phyloP scores from a whole-genome alignment of 1,139 yeast genomes.

The Yamadazyma atlantica region DNA sequence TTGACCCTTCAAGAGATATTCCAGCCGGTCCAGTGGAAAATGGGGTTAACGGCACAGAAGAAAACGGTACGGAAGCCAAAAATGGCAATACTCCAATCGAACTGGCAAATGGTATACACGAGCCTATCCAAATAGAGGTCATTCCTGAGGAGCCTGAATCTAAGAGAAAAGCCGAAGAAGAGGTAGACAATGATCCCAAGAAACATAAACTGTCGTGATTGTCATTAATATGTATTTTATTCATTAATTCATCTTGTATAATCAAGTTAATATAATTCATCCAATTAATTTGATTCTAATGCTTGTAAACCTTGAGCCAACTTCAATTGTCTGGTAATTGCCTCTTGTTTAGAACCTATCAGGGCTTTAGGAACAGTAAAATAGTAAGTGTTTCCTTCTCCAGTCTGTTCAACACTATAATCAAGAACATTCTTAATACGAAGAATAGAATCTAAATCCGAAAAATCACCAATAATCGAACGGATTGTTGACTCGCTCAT shows the following conservation, averaged over 20 bases:
- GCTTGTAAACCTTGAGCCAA: not conserved
- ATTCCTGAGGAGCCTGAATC: not conserved
- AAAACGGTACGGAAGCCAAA: not conserved
- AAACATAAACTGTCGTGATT: not conserved
- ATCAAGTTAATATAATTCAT: no score
- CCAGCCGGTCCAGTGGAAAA: not conserved
- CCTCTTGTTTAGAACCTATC: not conserved
- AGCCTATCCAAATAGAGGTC: not conserved
- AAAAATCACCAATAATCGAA: slow-evolving; percentile 2
- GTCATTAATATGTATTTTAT: not conserved
- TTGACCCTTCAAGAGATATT: not conserved
- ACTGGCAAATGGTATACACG: no score
- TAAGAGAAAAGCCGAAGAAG: not conserved
- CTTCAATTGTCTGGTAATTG: not conserved
- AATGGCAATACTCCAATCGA: no score
- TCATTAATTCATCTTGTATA: no score
- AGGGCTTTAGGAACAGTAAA: not conserved
- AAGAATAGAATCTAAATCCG: not conserved
- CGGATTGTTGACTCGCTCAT: slow-evolving; percentile 4
- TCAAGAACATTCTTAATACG: not conserved
- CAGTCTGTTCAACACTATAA: not conserved
- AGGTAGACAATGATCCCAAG: not conserved
- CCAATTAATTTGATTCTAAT: not conserved
- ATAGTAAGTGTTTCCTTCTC: not conserved
- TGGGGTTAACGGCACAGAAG: no score